Evolutionary conservation across 2,329 filamentous ascomycete genomes (phyloP), one percentile per base, ranked within the genome.

Genomic region (Waltergamsia citrina): DNA sequence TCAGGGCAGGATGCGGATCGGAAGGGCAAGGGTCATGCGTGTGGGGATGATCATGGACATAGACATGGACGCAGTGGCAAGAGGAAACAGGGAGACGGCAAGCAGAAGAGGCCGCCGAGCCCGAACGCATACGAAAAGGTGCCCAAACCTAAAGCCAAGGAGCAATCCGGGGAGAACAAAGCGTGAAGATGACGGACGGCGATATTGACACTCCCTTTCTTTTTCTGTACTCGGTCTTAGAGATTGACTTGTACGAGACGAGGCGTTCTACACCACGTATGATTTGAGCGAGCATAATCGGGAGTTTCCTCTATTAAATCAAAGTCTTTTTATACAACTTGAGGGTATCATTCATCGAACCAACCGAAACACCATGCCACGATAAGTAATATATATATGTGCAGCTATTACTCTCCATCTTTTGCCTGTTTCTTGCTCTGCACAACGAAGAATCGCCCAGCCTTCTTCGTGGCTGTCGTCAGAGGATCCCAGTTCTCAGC

Each of bases 71-170:
- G 62, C 39, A 50, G 49, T 3, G 46, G 51, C 25, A 44, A 44
- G 16, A 33, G 28, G 28, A 30, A 8, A 6, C 17, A 20, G 7
- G n/a, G 21, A 25, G 43, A 45, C 22, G 44, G 42, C 15, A 42
- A 51, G 36, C 49, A 53, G 50, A 69, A 56, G 62, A 65, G 62
- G 35, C 50, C 54, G 47, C 75, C 79, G 14, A 86, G 82, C 49
- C 83, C 83, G 16, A 90, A 90, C 56, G 84, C 84, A 2, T 90
- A 90, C 50, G 84, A 90, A 59, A 82, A 80, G 56, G 72, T 85
- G 52, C 65, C 66, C 20, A 74, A 70, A 43, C 52, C 52, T 12
- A 63, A 60, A 39, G 51, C 59, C 6, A 59, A 54, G 22, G 51
- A 52, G 22, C 38, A 27, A 42, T 23, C 39, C 5, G 42, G 39